Conservation (phyloP, 2,329 filamentous ascomycete species). For the Akanthomyces uredinophilus region DNA sequence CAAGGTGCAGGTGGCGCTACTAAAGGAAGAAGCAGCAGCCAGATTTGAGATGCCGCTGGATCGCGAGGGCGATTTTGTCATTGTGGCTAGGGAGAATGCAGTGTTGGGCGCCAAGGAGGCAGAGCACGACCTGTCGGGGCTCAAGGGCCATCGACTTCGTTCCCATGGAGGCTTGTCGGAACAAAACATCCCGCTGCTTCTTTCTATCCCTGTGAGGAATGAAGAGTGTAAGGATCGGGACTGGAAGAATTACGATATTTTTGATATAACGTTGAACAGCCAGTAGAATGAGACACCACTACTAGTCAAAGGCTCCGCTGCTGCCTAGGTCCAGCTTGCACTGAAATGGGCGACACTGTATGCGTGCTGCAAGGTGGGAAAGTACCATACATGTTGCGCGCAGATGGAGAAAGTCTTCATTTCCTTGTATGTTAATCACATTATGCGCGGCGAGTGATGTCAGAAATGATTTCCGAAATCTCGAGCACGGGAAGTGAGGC, state of each 20-base stretch:
- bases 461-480: no score
- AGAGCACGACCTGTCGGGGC: constrained; percentile 31
- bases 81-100: constrained; percentile 30
- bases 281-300: neutral
- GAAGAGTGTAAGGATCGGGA: neutral
- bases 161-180: constrained; percentile 38
- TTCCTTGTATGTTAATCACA: no score
- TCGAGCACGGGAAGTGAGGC: no score
- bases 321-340: no score
- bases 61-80: constrained; percentile 36
- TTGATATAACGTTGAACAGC: constrained; percentile 33
- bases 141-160: constrained; percentile 30
- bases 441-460: no score
- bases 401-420: no score
- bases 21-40: constrained; percentile 27
- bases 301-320: neutral
- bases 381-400: no score
- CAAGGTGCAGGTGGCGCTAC: constrained; percentile 29
- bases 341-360: no score
- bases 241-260: constrained; percentile 36
- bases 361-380: no score
- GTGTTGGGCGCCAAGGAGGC: constrained; percentile 32
- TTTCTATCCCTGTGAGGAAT: constrained; percentile 23
- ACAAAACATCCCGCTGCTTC: constrained; percentile 32
- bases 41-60: constrained; percentile 34